Evolutionary conservation across 495 filamentous ascomycete species (phyloP).

Genomic region (Penicillium maclennaniae): DNA sequence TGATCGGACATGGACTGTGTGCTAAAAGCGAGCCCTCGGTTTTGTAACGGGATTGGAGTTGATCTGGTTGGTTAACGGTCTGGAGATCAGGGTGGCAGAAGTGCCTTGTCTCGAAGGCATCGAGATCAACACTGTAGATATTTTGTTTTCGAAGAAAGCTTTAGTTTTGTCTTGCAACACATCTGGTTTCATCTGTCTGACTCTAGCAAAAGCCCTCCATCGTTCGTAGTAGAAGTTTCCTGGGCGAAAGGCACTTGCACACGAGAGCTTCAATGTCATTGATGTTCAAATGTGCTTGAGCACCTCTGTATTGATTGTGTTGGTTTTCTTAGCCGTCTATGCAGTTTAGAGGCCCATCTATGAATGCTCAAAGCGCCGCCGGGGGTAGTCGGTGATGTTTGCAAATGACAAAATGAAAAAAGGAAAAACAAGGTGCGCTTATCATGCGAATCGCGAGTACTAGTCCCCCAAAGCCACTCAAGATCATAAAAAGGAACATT

Average conservation of each 20-base stretch:
- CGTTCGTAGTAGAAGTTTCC: not conserved
- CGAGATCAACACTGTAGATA: conserved; percentile 39
- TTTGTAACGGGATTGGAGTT: conserved; percentile 10
- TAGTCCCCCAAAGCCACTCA: not conserved
- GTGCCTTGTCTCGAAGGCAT: conserved; percentile 11
- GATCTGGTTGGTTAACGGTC: conserved; percentile 6
- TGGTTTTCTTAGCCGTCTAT: conserved; percentile 8
- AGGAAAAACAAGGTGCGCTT: conserved; percentile 6
- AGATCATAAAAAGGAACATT: not conserved
- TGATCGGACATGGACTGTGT: conserved; percentile 12
- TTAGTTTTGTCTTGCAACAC: conserved; percentile 33
- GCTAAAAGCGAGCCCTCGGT: conserved; percentile 4
- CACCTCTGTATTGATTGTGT: conserved; percentile 3
- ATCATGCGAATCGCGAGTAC: conserved; percentile 6
- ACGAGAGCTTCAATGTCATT: not conserved
- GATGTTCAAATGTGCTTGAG: not conserved
- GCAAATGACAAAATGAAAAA: conserved; percentile 5
- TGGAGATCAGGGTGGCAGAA: conserved; percentile 2
- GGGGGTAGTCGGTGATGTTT: conserved; percentile 20
- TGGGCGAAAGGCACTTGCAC: not conserved
- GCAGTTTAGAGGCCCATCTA: conserved; percentile 13
- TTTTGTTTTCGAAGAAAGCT: conserved; percentile 27
- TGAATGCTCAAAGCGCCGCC: conserved; percentile 15
- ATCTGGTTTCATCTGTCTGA: conserved; percentile 15
- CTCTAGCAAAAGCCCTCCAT: no score